These are phyloP conservation scores for Carex cristatella DNA, from an alignment of 176 grass and related monocot species.

Conservation along the genomic window DNA sequence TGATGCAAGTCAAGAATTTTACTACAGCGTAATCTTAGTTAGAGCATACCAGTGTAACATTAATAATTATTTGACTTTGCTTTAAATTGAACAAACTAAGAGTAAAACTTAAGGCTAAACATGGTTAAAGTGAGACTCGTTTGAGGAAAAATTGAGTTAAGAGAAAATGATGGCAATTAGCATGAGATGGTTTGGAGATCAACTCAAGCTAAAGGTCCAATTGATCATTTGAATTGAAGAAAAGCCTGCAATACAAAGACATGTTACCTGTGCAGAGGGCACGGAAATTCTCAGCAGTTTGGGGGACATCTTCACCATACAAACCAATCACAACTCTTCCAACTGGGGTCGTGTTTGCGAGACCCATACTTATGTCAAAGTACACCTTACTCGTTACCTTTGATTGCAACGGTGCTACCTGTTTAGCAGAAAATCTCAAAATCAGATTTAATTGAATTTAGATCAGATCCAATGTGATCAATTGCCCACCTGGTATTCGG, in stretches of 20 bases:
- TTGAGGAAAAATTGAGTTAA: background rate
- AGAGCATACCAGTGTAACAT: background rate
- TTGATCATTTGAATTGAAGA: background rate
- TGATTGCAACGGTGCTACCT: constrained; percentile 65
- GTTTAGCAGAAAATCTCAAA: constrained; percentile 1
- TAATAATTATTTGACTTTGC: background rate
- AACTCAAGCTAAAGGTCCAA: background rate
- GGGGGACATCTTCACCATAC: constrained; percentile 81
- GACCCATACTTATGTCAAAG: constrained; percentile 91
- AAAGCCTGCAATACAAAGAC: background rate
- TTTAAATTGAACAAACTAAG: background rate
- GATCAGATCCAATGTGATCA: background rate
- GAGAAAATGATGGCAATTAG: background rate
- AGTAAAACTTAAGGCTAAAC: background rate
- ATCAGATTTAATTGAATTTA: background rate
- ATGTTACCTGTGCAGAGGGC: constrained; percentile 73
- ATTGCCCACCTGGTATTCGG: background rate
- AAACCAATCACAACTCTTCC: constrained; percentile 87
- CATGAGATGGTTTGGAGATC: background rate
- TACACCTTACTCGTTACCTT: constrained; percentile 96
- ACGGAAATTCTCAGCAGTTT: constrained; percentile 82
- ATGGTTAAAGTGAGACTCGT: background rate
- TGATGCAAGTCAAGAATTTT: background rate
- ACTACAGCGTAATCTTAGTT: background rate
- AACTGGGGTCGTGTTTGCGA: constrained; percentile 48